These are phyloP conservation scores for Xerocomellus intermedius DNA, from an alignment of 768 basidiomycete species.

Conservation along the genomic window DNA sequence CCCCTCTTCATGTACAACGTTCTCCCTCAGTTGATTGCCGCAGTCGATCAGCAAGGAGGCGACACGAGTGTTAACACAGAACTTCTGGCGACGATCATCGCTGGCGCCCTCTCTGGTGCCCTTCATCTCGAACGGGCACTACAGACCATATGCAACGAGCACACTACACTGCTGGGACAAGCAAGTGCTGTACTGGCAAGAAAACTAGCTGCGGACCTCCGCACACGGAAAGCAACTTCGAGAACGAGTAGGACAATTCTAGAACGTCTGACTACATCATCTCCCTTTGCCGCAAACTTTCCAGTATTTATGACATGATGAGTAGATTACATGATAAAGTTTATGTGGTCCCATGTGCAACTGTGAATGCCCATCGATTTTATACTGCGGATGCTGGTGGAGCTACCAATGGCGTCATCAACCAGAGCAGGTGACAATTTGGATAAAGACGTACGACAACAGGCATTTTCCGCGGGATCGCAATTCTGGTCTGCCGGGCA, in stretches of 20 bases:
- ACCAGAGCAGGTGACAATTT: not conserved
- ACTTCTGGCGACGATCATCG: slow-evolving; percentile 60
- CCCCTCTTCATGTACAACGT: slow-evolving; percentile 71
- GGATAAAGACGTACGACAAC: slow-evolving; percentile 65
- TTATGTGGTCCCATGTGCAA: slow-evolving; percentile 4
- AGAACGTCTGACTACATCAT: slow-evolving; percentile 59
- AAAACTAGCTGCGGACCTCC: slow-evolving; percentile 62
- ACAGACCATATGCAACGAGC: slow-evolving; percentile 50
- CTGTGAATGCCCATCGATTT: slow-evolving; percentile 12
- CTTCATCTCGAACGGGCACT: slow-evolving; percentile 72
- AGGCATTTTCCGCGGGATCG: slow-evolving; percentile 66
- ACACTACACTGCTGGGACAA: slow-evolving; percentile 55
- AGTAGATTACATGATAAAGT: not conserved
- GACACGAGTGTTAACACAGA: slow-evolving; percentile 61
- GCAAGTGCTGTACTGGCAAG: slow-evolving; percentile 63
- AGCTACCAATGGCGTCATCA: slow-evolving; percentile 34
- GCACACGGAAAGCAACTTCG: slow-evolving; percentile 45
- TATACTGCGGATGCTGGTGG: slow-evolving; percentile 48
- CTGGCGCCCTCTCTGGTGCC: slow-evolving; percentile 63
- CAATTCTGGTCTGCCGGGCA: slow-evolving; percentile 72
- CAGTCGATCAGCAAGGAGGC: slow-evolving; percentile 50
- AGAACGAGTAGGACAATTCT: slow-evolving; percentile 51
- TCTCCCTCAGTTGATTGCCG: slow-evolving; percentile 56
- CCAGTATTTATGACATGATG: slow-evolving; percentile 50
- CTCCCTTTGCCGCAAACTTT: slow-evolving; percentile 71